Evolutionary conservation across 164 flowering plant species (phyloP).

Genomic region (Hamamelis virginiana): DNA sequence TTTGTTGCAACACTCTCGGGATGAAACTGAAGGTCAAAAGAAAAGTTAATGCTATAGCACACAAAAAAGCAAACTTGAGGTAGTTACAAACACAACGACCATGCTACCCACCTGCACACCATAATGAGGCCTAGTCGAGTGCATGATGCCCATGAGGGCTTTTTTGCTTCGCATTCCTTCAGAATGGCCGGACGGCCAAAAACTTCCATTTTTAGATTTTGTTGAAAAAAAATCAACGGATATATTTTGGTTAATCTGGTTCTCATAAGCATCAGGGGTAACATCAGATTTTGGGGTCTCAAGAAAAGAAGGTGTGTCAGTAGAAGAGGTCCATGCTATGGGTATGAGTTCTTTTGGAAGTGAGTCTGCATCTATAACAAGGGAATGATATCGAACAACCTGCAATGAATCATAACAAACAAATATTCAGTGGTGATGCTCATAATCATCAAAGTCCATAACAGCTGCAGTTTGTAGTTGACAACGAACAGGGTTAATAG

Average conservation of each 20-base stretch:
- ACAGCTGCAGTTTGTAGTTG: no score
- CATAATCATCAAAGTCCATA: no score
- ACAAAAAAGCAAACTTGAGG: not conserved
- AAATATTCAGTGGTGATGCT: slow-evolving; percentile 1
- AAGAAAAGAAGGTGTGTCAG: slow-evolving; percentile 47
- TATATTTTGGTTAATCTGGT: slow-evolving; percentile 10
- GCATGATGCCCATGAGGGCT: slow-evolving; percentile 90
- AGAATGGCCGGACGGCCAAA: slow-evolving; percentile 22
- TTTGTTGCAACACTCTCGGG: slow-evolving; percentile 94
- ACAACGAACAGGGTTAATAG: not conserved
- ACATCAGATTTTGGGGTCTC: slow-evolving; percentile 28
- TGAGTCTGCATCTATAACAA: slow-evolving; percentile 69
- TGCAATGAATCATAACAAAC: slow-evolving; percentile 31
- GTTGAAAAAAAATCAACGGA: slow-evolving; percentile 12
- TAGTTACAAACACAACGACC: slow-evolving; percentile 13
- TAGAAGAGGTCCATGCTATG: slow-evolving; percentile 82
- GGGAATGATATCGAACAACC: slow-evolving; percentile 99
- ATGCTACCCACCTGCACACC: slow-evolving; percentile 75
- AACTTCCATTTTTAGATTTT: slow-evolving; percentile 23
- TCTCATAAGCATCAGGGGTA: slow-evolving; percentile 20
- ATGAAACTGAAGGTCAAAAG: slow-evolving; percentile 67
- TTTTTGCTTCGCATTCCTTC: slow-evolving; percentile 22
- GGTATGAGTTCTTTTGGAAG: slow-evolving; percentile 83
- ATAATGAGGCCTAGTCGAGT: slow-evolving; percentile 84
- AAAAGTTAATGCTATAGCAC: slow-evolving; percentile 11